These are phyloP conservation scores for Gastrolobium bilobum DNA, from an alignment of 306 rosid species.

Conservation along the genomic window DNA sequence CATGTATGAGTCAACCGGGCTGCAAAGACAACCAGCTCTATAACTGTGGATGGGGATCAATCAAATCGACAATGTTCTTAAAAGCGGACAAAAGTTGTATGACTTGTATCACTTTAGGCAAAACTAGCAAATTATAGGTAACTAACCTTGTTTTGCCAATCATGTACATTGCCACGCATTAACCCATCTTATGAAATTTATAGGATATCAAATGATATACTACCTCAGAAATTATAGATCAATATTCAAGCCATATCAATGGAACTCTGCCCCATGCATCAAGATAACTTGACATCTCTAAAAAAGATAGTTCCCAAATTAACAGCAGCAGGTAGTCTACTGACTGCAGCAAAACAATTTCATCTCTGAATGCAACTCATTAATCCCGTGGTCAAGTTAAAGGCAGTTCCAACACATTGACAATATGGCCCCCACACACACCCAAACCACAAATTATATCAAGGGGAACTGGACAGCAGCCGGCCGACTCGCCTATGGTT, in stretches of 20 bases:
- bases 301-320: slow-evolving; percentile 43
- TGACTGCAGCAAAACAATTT: slow-evolving; percentile 50
- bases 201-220: slow-evolving; percentile 46
- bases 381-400: slow-evolving; percentile 54
- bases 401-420: slow-evolving; percentile 57
- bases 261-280: slow-evolving; percentile 55
- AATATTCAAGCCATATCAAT: slow-evolving; percentile 51
- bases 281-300: slow-evolving; percentile 59
- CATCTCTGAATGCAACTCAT: slow-evolving; percentile 55
- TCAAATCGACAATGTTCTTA: slow-evolving; percentile 57
- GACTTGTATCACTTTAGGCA: slow-evolving; percentile 54
- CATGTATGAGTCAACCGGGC: slow-evolving; percentile 97
- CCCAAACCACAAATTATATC: slow-evolving; percentile 95
- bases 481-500: slow-evolving; percentile 80
- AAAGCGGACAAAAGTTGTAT: slow-evolving; percentile 51
- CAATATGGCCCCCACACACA: slow-evolving; percentile 61
- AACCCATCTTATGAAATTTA: slow-evolving; percentile 43
- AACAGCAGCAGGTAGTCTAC: slow-evolving; percentile 46
- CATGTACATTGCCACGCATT: slow-evolving; percentile 39
- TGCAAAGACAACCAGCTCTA: slow-evolving; percentile 91
- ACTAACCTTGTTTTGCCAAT: slow-evolving; percentile 50
- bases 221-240: slow-evolving; percentile 43
- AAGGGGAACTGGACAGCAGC: slow-evolving; percentile 97
- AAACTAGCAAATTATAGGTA: slow-evolving; percentile 50
- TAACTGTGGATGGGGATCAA: slow-evolving; percentile 94